Percentiles rank a stretch among this genome's conserved stretches.
Evolutionary conservation across 2,329 filamentous ascomycete genomes (phyloP).

Genomic region (Nothophoma quercina): DNA sequence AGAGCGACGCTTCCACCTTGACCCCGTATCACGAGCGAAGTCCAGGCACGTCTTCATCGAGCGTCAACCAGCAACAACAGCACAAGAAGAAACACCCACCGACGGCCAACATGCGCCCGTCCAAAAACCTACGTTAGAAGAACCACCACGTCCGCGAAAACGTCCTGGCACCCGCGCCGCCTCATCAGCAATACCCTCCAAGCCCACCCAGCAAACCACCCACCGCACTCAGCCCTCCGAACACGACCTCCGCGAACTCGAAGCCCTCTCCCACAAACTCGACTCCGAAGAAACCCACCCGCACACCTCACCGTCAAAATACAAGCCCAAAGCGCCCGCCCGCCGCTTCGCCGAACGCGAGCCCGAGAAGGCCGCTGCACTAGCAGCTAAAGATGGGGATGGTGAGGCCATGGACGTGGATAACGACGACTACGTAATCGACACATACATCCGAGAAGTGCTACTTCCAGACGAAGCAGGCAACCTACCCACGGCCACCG

Average conservation of each 20-base stretch:
- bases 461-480: slow-evolving; percentile 46
- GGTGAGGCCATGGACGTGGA: slow-evolving; percentile 49
- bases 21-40: slow-evolving; percentile 23
- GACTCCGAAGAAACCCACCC: slow-evolving; percentile 33
- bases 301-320: slow-evolving; percentile 32
- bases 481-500: slow-evolving; percentile 29
- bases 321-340: slow-evolving; percentile 45
- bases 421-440: slow-evolving; percentile 65
- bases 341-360: slow-evolving; percentile 46
- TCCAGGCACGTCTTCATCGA: slow-evolving; percentile 35
- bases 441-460: slow-evolving; percentile 64
- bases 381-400: slow-evolving; percentile 20
- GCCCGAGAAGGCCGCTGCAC: slow-evolving; percentile 35
- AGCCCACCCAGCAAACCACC: slow-evolving; percentile 9
- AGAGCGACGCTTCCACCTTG: slow-evolving; percentile 37
- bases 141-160: slow-evolving; percentile 32
- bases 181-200: slow-evolving; percentile 17
- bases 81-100: slow-evolving; percentile 1
- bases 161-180: slow-evolving; percentile 38
- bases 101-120: slow-evolving; percentile 10
- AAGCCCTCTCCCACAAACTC: slow-evolving; percentile 44
- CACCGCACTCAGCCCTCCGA: slow-evolving; percentile 27
- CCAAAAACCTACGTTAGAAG: slow-evolving; percentile 12
- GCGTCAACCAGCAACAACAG: slow-evolving; percentile 14
- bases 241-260: slow-evolving; percentile 41